Base-by-base conservation (phyloP, 148 eudicot genomes). In the Chenopodium quinoa region DNA sequence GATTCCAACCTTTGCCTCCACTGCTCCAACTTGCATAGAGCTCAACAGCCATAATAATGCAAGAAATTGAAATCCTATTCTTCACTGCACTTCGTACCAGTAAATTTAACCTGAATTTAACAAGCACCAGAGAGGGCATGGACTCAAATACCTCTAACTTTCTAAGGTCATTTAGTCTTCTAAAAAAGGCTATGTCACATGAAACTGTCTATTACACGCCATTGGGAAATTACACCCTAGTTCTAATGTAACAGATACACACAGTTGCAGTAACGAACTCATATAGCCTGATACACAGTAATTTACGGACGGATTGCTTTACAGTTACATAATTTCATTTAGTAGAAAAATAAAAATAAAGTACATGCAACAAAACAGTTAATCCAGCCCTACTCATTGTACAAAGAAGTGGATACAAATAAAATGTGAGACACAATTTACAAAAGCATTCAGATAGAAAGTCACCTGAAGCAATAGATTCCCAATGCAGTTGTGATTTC, bases 401-500 rank as follows among this genome's bases (percentile, higher is more conserved):
- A 17, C 37, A 56, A 80, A 4, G 19, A 13, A 37, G 12, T 80
- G 50, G 14, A 73, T 9, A 19, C 9, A 46, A 29, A 44, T 23
- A 54, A 70, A 52, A 9, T 5, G 17, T 46, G 54, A 9, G 1
- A 56, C 66, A 68, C 58, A 63, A 75, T 65, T 54, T 62, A 47
- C 25, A 75, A 56, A 56, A 14, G 19, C 23, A 54, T 17, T 19
- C 31, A 80, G 71, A 46, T 5, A 34, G 32, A 76, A 52, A 32
- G 83, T 92, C 82, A 93, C 99, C 99, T 92, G 93, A 93, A 95
- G 84, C 99, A 95, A 86, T 83, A 87, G 84, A 95, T 93, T 75
- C 97, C 99, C 66, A 95, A 86, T 48, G 97, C 97, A n/a, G 94
- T 78, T 62, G 99, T 95, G 80, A 95, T 92, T 88, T 95, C 99